These are phyloP conservation scores for Neurospora tetraspora DNA, from an alignment of 495 filamentous ascomycete genomes.

Conservation along the genomic window DNA sequence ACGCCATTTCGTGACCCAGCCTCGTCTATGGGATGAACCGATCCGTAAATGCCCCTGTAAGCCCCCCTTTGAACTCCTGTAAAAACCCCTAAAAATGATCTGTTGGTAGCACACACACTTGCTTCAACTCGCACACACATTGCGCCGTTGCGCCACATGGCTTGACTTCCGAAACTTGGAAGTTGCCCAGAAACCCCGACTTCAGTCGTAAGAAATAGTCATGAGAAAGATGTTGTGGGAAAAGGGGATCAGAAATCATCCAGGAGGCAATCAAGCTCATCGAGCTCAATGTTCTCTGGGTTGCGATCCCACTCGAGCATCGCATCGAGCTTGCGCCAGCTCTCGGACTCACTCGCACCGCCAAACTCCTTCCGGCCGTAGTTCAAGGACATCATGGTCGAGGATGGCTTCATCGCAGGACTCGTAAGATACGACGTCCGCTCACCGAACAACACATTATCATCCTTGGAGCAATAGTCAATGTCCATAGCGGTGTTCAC, in stretches of 20 bases:
- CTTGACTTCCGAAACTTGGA: neutral
- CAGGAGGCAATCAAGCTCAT: slow-evolving; percentile 87
- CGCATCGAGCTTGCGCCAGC: slow-evolving; percentile 41
- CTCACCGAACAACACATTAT: slow-evolving; percentile 42
- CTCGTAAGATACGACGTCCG: slow-evolving; percentile 29
- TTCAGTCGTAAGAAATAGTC: slow-evolving; percentile 5
- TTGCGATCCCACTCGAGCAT: slow-evolving; percentile 58
- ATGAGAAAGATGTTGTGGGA: neutral
- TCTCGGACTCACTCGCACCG: slow-evolving; percentile 28
- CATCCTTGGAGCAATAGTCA: slow-evolving; percentile 41
- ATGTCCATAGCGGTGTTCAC: slow-evolving; percentile 35
- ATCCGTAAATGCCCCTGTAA: slow-evolving; percentile 5
- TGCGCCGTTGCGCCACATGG: slow-evolving; percentile 9
- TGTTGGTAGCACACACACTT: slow-evolving; percentile 11
- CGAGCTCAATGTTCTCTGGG: slow-evolving; percentile 81
- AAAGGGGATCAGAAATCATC: slow-evolving; percentile 44
- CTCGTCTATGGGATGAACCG: slow-evolving; percentile 17
- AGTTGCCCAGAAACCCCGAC: slow-evolving; percentile 3
- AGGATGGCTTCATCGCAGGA: slow-evolving; percentile 33
- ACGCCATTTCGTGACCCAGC: slow-evolving; percentile 9
- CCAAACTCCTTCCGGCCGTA: slow-evolving; percentile 38
- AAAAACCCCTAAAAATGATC: slow-evolving; percentile 7
- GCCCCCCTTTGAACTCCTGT: neutral
- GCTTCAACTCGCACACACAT: slow-evolving; percentile 15
- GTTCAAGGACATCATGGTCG: slow-evolving; percentile 25